Base-by-base conservation (phyloP, 208 protist genomes). In the Leishmania turanica region DNA sequence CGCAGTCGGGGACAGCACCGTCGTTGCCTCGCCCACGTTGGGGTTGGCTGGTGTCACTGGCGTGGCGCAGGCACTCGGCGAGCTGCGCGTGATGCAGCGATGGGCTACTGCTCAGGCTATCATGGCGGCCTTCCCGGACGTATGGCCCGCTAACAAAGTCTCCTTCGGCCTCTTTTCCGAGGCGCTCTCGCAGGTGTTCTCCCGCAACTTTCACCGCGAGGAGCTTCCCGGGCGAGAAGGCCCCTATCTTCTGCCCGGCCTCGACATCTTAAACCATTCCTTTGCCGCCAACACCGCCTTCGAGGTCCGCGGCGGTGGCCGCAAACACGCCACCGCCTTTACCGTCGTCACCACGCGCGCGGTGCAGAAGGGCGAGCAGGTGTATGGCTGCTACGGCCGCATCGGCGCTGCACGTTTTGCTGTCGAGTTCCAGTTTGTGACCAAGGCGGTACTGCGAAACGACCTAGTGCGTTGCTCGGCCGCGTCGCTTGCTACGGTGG, bases 231-330 rank as follows among this genome's bases (percentile, higher is more conserved):
- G 89, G 11, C 91, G 92, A 60, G 92, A 97, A 78, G 94, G 92
- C 40, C 92, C 94, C 3, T 97, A 97, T 66, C 76, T 96, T 68
- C 79, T 97, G 21, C 94, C 94, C 2, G 92, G 89, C 7, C 77
- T 97, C 17, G 94, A 97, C 83, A 91, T 96, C 70, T 78, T 96
- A n/a, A 97, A 97, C 74, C 94, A 96, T 83, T 90, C 90, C 77
- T 90, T 89, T 69, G 66, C 66, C 19, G 75, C 85, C 58, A 97
- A 97, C 79, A 89, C 84, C 47, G 84, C 62, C 34, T 93, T 97
- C 79, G 88, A 92, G 80, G 84, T 96, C 71, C 91, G 90, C 65
- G 92, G 94, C 21, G 91, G 94, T 40, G 94, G 92, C 7, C 85
- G 94, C 40, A 94, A 94, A 79, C 91, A 97, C 80, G 85, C 80